These are phyloP conservation scores for Eucommia ulmoides DNA, from an alignment of 257 asterid genomes.

Conservation along the genomic window DNA sequence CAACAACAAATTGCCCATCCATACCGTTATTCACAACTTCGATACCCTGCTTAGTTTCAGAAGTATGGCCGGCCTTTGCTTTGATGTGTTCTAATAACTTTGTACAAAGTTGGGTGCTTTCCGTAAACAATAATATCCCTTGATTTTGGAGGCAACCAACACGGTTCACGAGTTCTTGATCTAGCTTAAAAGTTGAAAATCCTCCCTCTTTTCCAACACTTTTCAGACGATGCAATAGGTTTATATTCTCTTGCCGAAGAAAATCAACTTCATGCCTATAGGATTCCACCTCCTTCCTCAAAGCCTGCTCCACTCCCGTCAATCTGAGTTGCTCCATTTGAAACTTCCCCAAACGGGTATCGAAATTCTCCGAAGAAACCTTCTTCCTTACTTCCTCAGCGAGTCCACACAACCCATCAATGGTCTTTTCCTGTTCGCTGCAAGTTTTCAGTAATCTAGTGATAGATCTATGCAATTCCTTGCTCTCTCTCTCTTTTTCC, in stretches of 20 bases:
- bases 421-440: constrained; percentile 84
- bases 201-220: constrained; percentile 39
- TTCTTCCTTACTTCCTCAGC: constrained; percentile 72
- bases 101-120: constrained; percentile 59
- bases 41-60: constrained; percentile 18
- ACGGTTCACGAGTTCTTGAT: constrained; percentile 63
- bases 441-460: constrained; percentile 74
- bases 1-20: constrained; percentile 54
- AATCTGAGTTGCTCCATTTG: constrained; percentile 74
- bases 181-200: constrained; percentile 66
- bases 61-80: constrained; percentile 21
- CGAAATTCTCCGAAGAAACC: constrained; percentile 29
- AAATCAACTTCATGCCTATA: constrained; percentile 55
- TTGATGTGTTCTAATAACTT: constrained; percentile 55
- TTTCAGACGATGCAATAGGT: constrained; percentile 66
- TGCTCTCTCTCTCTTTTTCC: constrained; percentile 71
- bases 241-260: constrained; percentile 81
- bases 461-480: constrained; percentile 71
- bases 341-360: constrained; percentile 47
- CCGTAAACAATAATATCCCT: constrained; percentile 58
- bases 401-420: constrained; percentile 56
- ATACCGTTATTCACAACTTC: constrained; percentile 14
- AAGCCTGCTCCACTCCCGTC: constrained; percentile 70
- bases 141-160: constrained; percentile 62
- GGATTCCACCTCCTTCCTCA: constrained; percentile 91